These are phyloP conservation scores for Lachancea meyersii DNA, from an alignment of 805 yeast genomes.

Conservation along the genomic window DNA sequence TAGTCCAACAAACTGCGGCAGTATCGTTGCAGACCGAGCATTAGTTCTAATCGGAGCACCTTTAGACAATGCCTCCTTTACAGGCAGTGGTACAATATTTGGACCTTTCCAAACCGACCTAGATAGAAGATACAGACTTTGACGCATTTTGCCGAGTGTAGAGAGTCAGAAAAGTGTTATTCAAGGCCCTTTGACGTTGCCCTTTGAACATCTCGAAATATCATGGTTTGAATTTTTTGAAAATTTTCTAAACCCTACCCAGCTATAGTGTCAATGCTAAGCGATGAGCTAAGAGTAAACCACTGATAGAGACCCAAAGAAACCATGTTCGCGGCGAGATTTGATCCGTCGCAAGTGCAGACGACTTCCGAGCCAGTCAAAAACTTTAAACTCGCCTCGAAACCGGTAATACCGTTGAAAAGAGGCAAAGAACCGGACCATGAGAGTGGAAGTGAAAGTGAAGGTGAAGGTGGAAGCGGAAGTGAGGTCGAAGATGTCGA, in stretches of 20 bases:
- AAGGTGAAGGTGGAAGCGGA: slow-evolving; percentile 6
- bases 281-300: slow-evolving; percentile 8
- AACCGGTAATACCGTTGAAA: slow-evolving; percentile 4
- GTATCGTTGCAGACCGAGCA: slow-evolving; percentile 87
- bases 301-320: neutral
- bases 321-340: slow-evolving; percentile 61
- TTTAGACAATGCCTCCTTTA: slow-evolving; percentile 72
- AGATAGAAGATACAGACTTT: slow-evolving; percentile 35
- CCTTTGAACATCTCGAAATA: neutral
- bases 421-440: slow-evolving; percentile 13
- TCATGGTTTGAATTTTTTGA: neutral
- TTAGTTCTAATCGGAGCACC: slow-evolving; percentile 91
- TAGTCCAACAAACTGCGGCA: slow-evolving; percentile 93
- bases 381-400: neutral
- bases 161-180: neutral
- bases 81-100: slow-evolving; percentile 89
- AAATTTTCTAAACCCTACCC: slow-evolving; percentile 1
- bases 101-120: slow-evolving; percentile 76
- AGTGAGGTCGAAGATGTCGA: slow-evolving; percentile 3
- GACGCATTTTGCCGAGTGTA: slow-evolving; percentile 4
- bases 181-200: neutral
- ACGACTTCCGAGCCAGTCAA: slow-evolving; percentile 1
- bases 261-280: neutral
- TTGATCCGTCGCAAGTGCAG: slow-evolving; percentile 42
- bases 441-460: slow-evolving; percentile 13